phyloP scores from a whole-genome alignment of 2,329 filamentous ascomycete species.

The Fusarium sp. region DNA sequence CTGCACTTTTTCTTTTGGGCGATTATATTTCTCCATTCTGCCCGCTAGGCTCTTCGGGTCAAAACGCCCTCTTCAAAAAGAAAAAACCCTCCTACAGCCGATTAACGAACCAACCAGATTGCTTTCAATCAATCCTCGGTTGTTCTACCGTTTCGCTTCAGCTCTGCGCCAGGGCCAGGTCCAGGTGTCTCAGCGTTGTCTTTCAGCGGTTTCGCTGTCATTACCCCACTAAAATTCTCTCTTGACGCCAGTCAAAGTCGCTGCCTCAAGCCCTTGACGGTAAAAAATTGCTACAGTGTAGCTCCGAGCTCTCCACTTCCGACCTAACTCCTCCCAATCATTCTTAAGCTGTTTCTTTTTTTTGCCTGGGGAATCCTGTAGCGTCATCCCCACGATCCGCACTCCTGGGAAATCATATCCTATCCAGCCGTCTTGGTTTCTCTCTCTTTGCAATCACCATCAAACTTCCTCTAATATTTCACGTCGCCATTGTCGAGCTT shows the following conservation, averaged over 20 bases:
- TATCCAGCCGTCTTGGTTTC: conserved; percentile 35
- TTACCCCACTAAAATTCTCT: conserved; percentile 39
- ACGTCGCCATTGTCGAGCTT: conserved; percentile 12
- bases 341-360: conserved; percentile 24
- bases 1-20: conserved; percentile 6
- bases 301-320: conserved; percentile 45
- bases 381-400: conserved; percentile 50
- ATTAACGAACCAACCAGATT: conserved; percentile 38
- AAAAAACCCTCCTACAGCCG: conserved; percentile 13
- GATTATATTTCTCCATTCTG: conserved; percentile 3
- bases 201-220: conserved; percentile 21
- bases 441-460: conserved; percentile 28
- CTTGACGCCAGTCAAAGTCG: conserved; percentile 35
- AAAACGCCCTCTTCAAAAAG: conserved; percentile 18
- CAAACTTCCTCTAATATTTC: conserved; percentile 16
- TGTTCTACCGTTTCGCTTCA: conserved; percentile 22
- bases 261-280: conserved; percentile 34
- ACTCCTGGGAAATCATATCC: conserved; percentile 44
- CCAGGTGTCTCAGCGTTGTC: conserved; percentile 18
- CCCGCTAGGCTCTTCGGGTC: conserved; percentile 16
- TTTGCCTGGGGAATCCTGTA: conserved; percentile 42
- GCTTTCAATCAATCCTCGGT: conserved; percentile 18
- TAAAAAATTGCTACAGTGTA: conserved; percentile 41
- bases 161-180: conserved; percentile 12
- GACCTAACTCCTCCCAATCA: conserved; percentile 42